phyloP scores from a whole-genome alignment of 805 yeast species.

The Saturnispora kantuleensis region DNA sequence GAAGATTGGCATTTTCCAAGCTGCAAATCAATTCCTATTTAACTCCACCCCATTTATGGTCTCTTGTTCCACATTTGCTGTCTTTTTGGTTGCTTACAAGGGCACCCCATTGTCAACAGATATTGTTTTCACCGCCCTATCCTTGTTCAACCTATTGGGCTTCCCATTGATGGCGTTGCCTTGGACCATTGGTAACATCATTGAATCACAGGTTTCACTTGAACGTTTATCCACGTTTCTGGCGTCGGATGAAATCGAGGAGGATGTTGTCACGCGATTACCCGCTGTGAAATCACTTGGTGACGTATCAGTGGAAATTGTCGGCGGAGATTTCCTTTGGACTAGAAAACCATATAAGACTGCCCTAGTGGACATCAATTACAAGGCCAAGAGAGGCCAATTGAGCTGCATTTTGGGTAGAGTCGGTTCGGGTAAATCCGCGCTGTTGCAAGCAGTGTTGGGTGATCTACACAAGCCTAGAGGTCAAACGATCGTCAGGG shows the following conservation, averaged over 20 bases:
- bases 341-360: constrained; percentile 58
- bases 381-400: constrained; percentile 41
- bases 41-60: constrained; percentile 83
- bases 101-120: constrained; percentile 72
- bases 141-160: constrained; percentile 76
- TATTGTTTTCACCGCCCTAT: constrained; percentile 81
- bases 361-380: constrained; percentile 41
- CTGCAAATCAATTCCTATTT: constrained; percentile 68
- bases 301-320: constrained; percentile 54
- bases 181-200: constrained; percentile 71
- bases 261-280: constrained; percentile 45
- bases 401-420: constrained; percentile 54
- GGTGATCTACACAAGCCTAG: constrained; percentile 37
- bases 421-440: constrained; percentile 62
- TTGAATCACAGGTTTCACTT: constrained; percentile 83
- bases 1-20: constrained; percentile 62
- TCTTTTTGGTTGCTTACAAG: constrained; percentile 47
- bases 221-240: constrained; percentile 67
- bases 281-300: constrained; percentile 44
- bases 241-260: constrained; percentile 69
- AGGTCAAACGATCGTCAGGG: constrained; percentile 30
- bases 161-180: constrained; percentile 94
- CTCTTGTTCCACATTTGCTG: constrained; percentile 79
- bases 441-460: constrained; percentile 42
- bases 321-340: constrained; percentile 70